Evolutionary conservation across 352 stramenopile genomes (phyloP).

Genomic region (Pilasporangium apinafurcum): DNA sequence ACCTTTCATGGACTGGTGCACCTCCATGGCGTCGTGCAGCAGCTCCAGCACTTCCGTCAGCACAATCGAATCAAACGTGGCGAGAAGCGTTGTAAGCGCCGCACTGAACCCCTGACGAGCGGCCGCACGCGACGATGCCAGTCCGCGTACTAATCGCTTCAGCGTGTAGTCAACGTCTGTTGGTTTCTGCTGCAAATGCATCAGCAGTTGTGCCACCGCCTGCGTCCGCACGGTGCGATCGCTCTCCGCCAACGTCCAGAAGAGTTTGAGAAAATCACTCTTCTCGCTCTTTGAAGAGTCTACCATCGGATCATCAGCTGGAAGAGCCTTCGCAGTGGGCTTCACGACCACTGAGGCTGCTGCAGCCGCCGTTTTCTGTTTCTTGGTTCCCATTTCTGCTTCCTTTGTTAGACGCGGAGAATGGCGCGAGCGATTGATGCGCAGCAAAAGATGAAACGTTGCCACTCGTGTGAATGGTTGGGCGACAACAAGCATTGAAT

Average conservation of each 20-base stretch:
- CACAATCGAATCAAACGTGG: constrained; percentile 31
- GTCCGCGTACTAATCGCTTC: constrained; percentile 86
- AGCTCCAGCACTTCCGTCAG: constrained; percentile 50
- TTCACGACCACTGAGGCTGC: background rate
- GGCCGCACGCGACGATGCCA: constrained; percentile 85
- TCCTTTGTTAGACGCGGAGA: too few species aligned
- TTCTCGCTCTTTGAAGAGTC: too few species aligned
- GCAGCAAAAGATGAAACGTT: too few species aligned
- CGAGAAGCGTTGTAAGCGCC: constrained; percentile 66
- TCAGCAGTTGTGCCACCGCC: constrained; percentile 54
- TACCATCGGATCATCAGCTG: too few species aligned
- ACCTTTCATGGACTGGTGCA: constrained; percentile 81
- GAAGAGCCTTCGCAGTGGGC: too few species aligned
- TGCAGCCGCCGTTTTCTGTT: background rate
- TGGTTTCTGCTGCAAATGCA: constrained; percentile 28
- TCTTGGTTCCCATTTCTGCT: too few species aligned
- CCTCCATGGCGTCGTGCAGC: constrained; percentile 71
- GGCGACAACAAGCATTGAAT: too few species aligned
- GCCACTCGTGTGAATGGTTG: too few species aligned
- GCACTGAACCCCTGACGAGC: constrained; percentile 88
- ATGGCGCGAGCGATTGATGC: too few species aligned
- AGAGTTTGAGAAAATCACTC: constrained; percentile 83
- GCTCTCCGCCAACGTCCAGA: constrained; percentile 81
- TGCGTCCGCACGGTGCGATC: constrained; percentile 47
- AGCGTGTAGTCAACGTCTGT: constrained; percentile 70